These are phyloP conservation scores for Bolboschoenus planiculmis DNA, from an alignment of 176 grass and related monocot species.

Conservation along the genomic window DNA sequence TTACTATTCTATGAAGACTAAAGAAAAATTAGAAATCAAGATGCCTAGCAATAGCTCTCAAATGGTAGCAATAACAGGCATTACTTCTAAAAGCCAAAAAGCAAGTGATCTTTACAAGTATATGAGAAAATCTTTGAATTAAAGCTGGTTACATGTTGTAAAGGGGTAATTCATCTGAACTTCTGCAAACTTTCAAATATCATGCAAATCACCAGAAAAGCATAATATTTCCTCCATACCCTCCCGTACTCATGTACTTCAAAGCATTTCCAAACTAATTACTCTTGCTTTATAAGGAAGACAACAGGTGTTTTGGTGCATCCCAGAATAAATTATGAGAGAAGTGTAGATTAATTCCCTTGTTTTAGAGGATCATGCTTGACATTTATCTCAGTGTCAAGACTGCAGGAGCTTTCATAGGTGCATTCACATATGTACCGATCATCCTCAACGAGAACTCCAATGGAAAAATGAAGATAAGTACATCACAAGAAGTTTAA, in stretches of 20 bases:
- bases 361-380: not conserved
- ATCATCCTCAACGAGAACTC: not conserved
- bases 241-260: not conserved
- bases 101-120: not conserved
- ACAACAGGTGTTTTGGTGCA: not conserved
- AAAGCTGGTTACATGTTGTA: not conserved
- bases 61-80: not conserved
- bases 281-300: not conserved
- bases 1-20: not conserved
- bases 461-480: not conserved
- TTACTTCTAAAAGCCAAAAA: not conserved
- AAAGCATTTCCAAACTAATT: not conserved
- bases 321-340: not conserved
- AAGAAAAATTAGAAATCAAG: not conserved
- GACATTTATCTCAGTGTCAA: not conserved
- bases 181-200: not conserved
- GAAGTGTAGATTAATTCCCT: not conserved
- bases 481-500: constrained; percentile 4
- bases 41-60: not conserved
- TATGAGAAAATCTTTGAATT: not conserved
- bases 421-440: not conserved
- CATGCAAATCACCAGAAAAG: not conserved
- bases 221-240: not conserved
- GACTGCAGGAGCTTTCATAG: not conserved
- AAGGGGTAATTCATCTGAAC: not conserved